A percentile compares a stretch with the other conserved stretches of the same genome.
Conservation (phyloP, 2,329 filamentous ascomycete species). For the Colletotrichum orchidophilum region DNA sequence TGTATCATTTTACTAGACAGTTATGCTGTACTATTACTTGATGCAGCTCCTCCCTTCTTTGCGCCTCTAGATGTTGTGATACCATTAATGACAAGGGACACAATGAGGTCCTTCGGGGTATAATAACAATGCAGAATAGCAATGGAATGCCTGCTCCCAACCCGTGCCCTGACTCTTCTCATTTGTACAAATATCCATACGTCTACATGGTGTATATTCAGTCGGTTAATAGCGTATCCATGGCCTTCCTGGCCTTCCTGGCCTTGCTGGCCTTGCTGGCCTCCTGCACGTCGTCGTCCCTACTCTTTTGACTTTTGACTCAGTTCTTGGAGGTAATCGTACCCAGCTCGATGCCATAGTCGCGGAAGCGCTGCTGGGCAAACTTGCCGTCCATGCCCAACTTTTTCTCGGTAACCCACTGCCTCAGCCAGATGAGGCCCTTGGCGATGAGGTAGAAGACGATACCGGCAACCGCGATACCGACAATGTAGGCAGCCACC, state of each 20-base stretch:
- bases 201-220: neutral
- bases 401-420: constrained; percentile 59
- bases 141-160: neutral
- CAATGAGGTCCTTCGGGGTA: neutral
- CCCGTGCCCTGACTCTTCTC: neutral
- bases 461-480: constrained; percentile 62
- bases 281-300: neutral
- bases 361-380: constrained; percentile 38
- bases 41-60: neutral
- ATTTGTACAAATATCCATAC: neutral
- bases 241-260: too few species aligned
- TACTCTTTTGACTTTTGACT: neutral
- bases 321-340: constrained; percentile 32
- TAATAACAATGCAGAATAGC: neutral
- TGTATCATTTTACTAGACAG: constrained; percentile 10
- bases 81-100: neutral
- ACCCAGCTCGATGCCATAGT: constrained; percentile 36
- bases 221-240: neutral
- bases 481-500: constrained; percentile 73
- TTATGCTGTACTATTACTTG: neutral
- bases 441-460: constrained; percentile 63
- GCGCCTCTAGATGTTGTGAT: neutral
- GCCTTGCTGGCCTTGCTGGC: too few species aligned
- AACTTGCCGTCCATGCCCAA: constrained; percentile 55
- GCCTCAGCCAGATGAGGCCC: constrained; percentile 59